Base-by-base conservation (phyloP, 2,329 filamentous ascomycete genomes). In the Chrysoporthe cubensis region DNA sequence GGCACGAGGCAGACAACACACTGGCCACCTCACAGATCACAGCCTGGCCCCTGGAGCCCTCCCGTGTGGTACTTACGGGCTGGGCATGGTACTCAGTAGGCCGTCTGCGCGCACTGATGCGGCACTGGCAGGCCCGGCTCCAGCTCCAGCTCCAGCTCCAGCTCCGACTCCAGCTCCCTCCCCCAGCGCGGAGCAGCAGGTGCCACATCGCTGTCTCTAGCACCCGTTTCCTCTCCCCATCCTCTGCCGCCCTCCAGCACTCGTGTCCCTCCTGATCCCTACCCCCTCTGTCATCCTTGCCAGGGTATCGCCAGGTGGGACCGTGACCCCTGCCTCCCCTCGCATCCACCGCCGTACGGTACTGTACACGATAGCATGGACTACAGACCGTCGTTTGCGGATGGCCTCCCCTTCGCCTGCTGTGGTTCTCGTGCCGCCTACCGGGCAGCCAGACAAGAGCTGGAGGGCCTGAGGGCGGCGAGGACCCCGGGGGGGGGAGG, bases 41-140 rank as follows among this genome's bases (percentile, higher is more conserved):
- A n/a, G 32, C 32, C 54, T n/a, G 26, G 13, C 32, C 50, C 50
- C 50, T 54, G 50, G 46, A 48, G n/a, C 18, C 18, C 46, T 18
- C 16, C 46, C 18, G 18, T 48, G 18, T 18, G 37, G 37, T 40
- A 40, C 6, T 26, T 26, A 26, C 26, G 26, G 26, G 26, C 26
- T 26, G 26, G 26, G 26, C 26, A 26, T 26, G 26, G 26, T 26
- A 2, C 26, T 26, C n/a, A 18, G 46, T 48, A 54, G 50, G 26
- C 50, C 21, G n/a, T 32, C 50, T 34, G 50, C 21, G 34, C 21
- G 34, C 21, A 16, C 5, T n/a, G 46, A 4, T n/a, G 46, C 46
- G n/a, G 46, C 46, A 48, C 50, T 54, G 50, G 21, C 50, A 57
- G 16, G 54, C 16, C 54, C 54, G n/a, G 54, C 50, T 54, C 50